Evolutionary conservation across 1,284 basidiomycete species (phyloP).

Genomic region (Omphalotus olearius): DNA sequence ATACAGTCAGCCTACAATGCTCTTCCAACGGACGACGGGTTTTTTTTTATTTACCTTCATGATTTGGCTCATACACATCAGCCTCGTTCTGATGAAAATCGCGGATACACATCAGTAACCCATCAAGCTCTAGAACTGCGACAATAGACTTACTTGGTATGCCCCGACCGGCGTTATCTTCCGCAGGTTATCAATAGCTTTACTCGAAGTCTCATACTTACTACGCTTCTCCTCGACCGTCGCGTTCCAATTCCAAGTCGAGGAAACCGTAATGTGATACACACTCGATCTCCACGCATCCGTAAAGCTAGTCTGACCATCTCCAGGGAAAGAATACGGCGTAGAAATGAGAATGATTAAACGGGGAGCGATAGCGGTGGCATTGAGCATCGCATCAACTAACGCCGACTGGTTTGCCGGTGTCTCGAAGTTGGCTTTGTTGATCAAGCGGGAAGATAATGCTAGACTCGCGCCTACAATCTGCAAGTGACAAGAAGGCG

Average conservation of each 20-base stretch:
- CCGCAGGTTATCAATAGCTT: conserved; percentile 19
- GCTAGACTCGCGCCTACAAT: conserved; percentile 33
- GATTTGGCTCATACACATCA: conserved; percentile 17
- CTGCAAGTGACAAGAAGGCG: conserved; percentile 19
- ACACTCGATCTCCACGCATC: conserved; percentile 23
- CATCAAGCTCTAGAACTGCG: neutral
- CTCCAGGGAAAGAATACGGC: conserved; percentile 20
- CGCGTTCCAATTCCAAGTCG: conserved; percentile 22
- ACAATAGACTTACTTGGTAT: conserved; percentile 10
- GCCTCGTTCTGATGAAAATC: conserved; percentile 13
- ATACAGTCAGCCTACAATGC: neutral
- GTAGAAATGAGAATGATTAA: conserved; percentile 21
- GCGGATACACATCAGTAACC: neutral
- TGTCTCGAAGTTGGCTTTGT: conserved; percentile 31
- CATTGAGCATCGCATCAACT: conserved; percentile 32
- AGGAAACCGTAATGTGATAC: conserved; percentile 21
- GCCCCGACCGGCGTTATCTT: conserved; percentile 22
- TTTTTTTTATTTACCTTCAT: conserved; percentile 12
- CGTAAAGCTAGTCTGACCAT: conserved; percentile 20
- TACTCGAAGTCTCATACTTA: conserved; percentile 16
- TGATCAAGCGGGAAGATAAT: conserved; percentile 39
- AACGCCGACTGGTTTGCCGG: conserved; percentile 24
- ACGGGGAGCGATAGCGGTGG: conserved; percentile 18
- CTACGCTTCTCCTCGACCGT: conserved; percentile 18
- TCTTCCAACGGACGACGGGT: neutral